Conservation (phyloP, 345 rosid species). For the Eucalyptus melliodora region DNA sequence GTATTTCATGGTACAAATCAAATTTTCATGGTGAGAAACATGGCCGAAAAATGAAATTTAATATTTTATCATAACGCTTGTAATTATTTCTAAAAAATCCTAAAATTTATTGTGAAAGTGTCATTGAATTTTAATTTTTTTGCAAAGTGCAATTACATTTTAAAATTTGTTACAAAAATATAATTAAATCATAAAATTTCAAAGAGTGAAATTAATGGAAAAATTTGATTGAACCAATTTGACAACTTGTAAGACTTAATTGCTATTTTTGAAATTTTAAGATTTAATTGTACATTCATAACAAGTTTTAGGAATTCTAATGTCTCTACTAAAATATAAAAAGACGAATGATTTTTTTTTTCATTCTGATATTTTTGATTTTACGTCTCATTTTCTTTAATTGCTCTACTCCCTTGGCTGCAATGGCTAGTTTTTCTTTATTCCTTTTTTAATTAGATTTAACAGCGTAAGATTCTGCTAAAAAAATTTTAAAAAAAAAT, state of each 20-base stretch:
- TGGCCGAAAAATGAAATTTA: background rate
- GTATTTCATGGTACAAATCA: background rate
- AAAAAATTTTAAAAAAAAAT: background rate
- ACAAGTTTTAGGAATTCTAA: too few species aligned
- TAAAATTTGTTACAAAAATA: too few species aligned
- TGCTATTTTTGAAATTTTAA: too few species aligned
- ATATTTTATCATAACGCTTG: too few species aligned
- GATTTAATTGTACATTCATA: accelerated
- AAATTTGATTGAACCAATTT: background rate
- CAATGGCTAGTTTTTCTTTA: background rate
- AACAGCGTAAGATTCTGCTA: background rate
- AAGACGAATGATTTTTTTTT: too few species aligned
- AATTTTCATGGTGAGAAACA: background rate
- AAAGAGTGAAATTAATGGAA: too few species aligned
- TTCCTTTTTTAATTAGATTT: background rate
- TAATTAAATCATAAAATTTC: too few species aligned
- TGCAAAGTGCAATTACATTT: too few species aligned
- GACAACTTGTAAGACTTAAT: too few species aligned
- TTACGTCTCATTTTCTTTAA: background rate
- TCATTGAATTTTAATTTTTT: too few species aligned
- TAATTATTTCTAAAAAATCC: too few species aligned
- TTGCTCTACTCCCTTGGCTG: background rate
- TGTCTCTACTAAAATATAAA: too few species aligned
- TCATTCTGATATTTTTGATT: background rate
- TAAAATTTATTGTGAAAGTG: background rate